Evolutionary conservation across 2,329 filamentous ascomycete species (phyloP).

Genomic region (Scedosporium dehoogii): DNA sequence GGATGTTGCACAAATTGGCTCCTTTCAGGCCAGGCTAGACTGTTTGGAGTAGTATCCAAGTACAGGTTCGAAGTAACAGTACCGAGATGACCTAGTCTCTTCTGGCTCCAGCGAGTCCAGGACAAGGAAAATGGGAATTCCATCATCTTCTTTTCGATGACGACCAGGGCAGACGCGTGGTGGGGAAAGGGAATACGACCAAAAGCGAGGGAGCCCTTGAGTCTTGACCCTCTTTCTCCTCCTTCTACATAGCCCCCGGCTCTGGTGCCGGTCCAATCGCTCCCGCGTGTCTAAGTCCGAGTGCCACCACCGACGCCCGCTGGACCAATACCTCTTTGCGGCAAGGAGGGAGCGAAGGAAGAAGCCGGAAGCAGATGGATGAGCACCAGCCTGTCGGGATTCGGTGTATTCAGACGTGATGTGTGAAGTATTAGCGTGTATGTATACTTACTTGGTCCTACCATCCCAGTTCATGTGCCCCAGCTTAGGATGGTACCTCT

Average conservation of each 20-base stretch:
- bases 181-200: not conserved
- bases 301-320: not conserved
- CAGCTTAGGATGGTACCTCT: not conserved
- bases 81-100: not conserved
- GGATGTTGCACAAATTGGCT: not conserved
- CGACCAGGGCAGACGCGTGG: not conserved
- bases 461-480: not conserved
- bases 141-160: not conserved
- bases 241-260: not conserved
- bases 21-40: not conserved
- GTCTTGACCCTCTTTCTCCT: not conserved
- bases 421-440: no score
- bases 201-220: not conserved
- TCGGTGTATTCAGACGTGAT: no score
- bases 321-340: no score
- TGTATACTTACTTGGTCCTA: no score
- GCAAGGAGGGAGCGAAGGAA: not conserved
- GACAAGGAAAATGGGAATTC: not conserved
- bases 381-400: not conserved
- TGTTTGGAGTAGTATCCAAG: not conserved
- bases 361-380: not conserved
- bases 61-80: not conserved
- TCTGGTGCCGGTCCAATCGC: not conserved
- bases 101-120: not conserved
- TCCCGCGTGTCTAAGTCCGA: not conserved